Evolutionary conservation across 306 rosid species (phyloP).

Genomic region (Prunus campanulata): DNA sequence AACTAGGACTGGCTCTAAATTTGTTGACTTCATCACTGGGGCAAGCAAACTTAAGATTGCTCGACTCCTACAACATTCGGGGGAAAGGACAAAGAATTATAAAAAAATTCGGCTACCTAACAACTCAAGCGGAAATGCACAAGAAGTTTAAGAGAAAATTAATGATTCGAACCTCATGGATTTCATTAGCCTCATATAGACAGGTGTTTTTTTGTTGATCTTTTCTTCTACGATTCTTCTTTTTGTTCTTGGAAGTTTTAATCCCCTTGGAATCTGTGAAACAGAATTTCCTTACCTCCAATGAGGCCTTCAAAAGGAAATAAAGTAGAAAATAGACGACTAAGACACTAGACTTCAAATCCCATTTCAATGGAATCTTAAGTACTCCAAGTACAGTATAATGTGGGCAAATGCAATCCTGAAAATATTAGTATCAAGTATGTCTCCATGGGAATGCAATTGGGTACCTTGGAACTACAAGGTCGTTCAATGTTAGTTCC

Average conservation of each 20-base stretch:
- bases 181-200: constrained; percentile 35
- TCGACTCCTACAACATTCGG: neutral
- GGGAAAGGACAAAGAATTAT: neutral
- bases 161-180: constrained; percentile 43
- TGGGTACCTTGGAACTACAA: neutral
- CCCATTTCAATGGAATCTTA: neutral
- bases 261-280: constrained; percentile 58
- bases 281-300: constrained; percentile 16
- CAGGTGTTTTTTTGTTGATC: constrained; percentile 54
- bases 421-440: neutral
- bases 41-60: constrained; percentile 1
- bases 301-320: constrained; percentile 24
- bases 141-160: neutral
- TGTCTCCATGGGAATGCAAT: neutral
- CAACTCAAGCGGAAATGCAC: neutral
- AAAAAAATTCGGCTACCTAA: neutral
- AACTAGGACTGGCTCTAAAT: constrained; percentile 31
- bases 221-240: constrained; percentile 77
- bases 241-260: constrained; percentile 62
- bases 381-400: neutral
- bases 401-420: neutral
- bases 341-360: constrained; percentile 14
- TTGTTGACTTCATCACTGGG: constrained; percentile 31
- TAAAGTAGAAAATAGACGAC: constrained; percentile 14
- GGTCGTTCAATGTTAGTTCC: neutral